Conservation (phyloP, 2,329 filamentous ascomycete species). For the Ophiostoma ulmi region DNA sequence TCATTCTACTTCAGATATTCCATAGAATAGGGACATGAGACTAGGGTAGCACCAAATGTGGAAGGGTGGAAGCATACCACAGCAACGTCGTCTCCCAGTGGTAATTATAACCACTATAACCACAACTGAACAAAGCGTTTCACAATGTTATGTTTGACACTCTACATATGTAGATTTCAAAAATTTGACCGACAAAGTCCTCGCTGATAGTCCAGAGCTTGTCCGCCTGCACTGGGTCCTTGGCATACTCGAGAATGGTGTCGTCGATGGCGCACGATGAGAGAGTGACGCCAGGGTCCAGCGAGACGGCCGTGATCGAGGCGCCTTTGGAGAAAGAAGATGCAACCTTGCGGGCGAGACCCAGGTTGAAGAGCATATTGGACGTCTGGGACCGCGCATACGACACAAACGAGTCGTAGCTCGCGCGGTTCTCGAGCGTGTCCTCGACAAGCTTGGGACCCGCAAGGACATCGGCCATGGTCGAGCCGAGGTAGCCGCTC, state of each 20-base stretch:
- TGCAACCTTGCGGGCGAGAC: conserved; percentile 36
- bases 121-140: no score
- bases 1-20: not conserved
- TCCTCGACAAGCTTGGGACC: conserved; percentile 40
- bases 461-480: conserved; percentile 42
- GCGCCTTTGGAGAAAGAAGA: conserved; percentile 26
- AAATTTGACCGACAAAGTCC: conserved; percentile 37
- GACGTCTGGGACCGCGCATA: conserved; percentile 51
- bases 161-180: conserved; percentile 21
- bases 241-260: conserved; percentile 31
- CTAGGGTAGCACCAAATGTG: no score
- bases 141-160: not conserved
- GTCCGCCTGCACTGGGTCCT: conserved; percentile 33
- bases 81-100: no score
- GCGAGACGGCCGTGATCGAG: conserved; percentile 35
- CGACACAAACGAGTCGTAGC: conserved; percentile 36
- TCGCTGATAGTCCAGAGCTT: conserved; percentile 43
- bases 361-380: conserved; percentile 43
- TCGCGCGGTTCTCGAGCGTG: conserved; percentile 23
- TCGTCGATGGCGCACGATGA: conserved; percentile 29
- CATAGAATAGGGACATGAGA: not conserved
- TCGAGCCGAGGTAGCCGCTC: conserved; percentile 39
- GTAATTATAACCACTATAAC: no score
- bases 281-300: conserved; percentile 39
- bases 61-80: no score